These are phyloP conservation scores for Camillea tinctor DNA, from an alignment of 2,329 filamentous ascomycete genomes.

Conservation along the genomic window DNA sequence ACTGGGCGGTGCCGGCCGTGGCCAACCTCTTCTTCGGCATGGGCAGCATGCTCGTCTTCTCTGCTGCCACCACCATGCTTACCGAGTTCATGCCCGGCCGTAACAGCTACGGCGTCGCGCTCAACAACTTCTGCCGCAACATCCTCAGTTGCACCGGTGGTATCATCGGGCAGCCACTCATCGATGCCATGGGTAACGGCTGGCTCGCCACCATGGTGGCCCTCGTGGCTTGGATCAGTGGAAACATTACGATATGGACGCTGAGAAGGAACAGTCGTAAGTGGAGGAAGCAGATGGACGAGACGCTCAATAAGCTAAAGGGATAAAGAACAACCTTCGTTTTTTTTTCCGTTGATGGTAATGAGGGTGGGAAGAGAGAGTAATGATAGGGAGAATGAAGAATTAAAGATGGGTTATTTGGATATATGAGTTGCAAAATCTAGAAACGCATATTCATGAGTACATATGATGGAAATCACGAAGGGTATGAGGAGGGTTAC, in stretches of 20 bases:
- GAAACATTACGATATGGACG: slow-evolving; percentile 57
- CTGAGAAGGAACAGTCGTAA: slow-evolving; percentile 59
- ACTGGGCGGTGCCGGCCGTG: slow-evolving; percentile 62
- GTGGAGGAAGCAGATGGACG: slow-evolving; percentile 66
- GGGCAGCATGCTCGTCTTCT: slow-evolving; percentile 77
- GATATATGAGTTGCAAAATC: background rate
- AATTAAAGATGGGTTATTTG: background rate
- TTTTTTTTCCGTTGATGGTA: background rate
- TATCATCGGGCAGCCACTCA: slow-evolving; percentile 68
- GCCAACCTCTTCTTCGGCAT: slow-evolving; percentile 74
- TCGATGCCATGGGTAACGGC: slow-evolving; percentile 69
- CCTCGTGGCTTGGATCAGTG: slow-evolving; percentile 55
- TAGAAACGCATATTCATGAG: background rate
- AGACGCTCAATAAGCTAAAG: slow-evolving; percentile 30
- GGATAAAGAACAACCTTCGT: background rate
- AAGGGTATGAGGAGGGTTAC: background rate
- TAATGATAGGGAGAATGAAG: background rate
- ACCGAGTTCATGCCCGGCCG: slow-evolving; percentile 78
- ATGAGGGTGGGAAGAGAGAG: background rate
- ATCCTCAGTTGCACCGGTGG: slow-evolving; percentile 72
- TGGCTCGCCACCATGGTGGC: slow-evolving; percentile 68
- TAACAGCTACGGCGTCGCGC: slow-evolving; percentile 70
- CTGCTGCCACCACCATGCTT: slow-evolving; percentile 74
- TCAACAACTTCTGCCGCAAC: slow-evolving; percentile 81
- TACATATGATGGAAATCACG: background rate